phyloP scores from a whole-genome alignment of 108 stramenopile genomes.

The Conticribra weissflogii region DNA sequence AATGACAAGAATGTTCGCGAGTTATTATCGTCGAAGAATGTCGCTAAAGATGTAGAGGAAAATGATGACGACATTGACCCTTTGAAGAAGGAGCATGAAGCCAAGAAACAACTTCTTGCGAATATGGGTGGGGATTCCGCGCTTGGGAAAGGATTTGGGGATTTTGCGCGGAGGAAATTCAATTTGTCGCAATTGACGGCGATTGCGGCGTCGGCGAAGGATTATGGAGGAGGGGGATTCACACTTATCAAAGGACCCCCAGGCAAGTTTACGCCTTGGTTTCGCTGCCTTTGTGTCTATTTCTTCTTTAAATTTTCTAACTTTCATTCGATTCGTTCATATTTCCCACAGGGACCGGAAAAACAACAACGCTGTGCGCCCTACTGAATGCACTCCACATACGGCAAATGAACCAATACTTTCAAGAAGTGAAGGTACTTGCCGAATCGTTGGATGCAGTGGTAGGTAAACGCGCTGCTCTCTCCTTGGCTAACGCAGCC shows the following conservation, averaged over 20 bases:
- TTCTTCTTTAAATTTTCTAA: neutral
- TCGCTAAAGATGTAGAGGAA: neutral
- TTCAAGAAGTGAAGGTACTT: slow-evolving; percentile 72
- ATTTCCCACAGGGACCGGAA: slow-evolving; percentile 72
- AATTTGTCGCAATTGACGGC: slow-evolving; percentile 84
- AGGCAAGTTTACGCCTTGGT: slow-evolving; percentile 14
- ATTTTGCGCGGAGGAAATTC: slow-evolving; percentile 73
- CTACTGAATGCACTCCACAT: slow-evolving; percentile 93
- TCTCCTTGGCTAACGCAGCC: slow-evolving; percentile 48
- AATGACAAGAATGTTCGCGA: neutral
- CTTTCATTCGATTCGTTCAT: slow-evolving; percentile 31
- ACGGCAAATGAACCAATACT: slow-evolving; percentile 88
- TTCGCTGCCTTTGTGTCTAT: neutral
- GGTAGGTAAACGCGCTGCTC: slow-evolving; percentile 46
- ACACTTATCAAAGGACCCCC: slow-evolving; percentile 73
- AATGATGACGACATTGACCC: slow-evolving; percentile 12
- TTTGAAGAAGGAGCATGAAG: slow-evolving; percentile 18
- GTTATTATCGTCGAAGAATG: neutral
- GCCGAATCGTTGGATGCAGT: slow-evolving; percentile 65
- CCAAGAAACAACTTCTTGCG: slow-evolving; percentile 52
- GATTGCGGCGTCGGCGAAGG: slow-evolving; percentile 52
- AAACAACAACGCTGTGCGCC: slow-evolving; percentile 94
- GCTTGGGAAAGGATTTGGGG: slow-evolving; percentile 80
- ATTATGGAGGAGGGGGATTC: slow-evolving; percentile 54
- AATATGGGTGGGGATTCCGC: slow-evolving; percentile 74